Base-by-base conservation (phyloP, 2,329 filamentous ascomycete genomes). In the Diaporthe vaccinii region DNA sequence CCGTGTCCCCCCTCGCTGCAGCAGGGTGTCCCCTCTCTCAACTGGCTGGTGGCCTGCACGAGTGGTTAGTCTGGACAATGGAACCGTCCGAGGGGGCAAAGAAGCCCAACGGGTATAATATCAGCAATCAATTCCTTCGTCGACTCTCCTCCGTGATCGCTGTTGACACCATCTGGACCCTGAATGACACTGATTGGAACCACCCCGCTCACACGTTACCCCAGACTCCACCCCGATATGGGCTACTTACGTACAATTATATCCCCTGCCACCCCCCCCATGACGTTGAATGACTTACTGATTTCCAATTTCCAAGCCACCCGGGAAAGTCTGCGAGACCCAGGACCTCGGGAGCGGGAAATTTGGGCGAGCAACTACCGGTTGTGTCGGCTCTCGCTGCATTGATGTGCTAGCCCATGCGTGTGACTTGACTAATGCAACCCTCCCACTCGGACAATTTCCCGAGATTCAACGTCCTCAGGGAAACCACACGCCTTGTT, bases 181-280 rank as follows among this genome's bases (percentile, higher is more conserved):
- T 69, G n/a, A 55, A 69, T 69, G 65, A 20, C 65, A 69, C 65
- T 55, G 65, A 69, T 69, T 69, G 65, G 65, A 53, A 55, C 65
- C 58, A 53, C 65, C 65, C 65, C 65, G 65, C 65, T 69, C 65
- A 69, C 65, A 69, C 65, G 65, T 69, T 69, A 69, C 65, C 65
- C 65, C 65, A 69, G 65, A 69, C 65, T 69, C 65, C 65, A 69
- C 65, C 65, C 46, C 65, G 65, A 69, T 69, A 69, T 69, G 65
- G 65, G 49, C 34, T 69, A 69, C 65, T 69, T 69, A 69, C 65
- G 65, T 69, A 69, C 65, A 69, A 69, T 41, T 41, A 69, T 69
- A 28, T 69, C 34, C 65, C 65, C 65, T 55, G 34, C 41, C 4
- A 5, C 14, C 7, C 14, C n/a, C 14, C 49, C 65, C 65, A 69